Evolutionary conservation across 2,329 filamentous ascomycete species (phyloP).

Genomic region (Atkinsonella texensis): DNA sequence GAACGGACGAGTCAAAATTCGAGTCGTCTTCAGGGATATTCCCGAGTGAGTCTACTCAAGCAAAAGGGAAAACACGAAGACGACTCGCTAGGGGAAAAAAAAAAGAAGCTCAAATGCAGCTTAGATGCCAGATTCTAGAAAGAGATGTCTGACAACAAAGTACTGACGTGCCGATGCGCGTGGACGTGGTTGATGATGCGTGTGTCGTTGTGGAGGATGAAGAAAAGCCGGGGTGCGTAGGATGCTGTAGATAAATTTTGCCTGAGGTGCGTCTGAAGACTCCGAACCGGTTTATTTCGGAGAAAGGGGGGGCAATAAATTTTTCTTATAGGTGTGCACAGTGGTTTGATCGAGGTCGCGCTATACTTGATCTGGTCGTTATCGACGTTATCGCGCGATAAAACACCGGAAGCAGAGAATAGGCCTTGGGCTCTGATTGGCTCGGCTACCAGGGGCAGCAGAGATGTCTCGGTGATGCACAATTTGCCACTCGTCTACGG

Average conservation of each 20-base stretch:
- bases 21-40: background rate
- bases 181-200: background rate
- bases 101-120: background rate
- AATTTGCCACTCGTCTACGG: background rate
- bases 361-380: conserved; percentile 1
- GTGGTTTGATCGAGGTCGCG: background rate
- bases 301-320: background rate
- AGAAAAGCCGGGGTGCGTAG: background rate
- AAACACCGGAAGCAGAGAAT: conserved; percentile 8
- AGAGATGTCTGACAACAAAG: background rate
- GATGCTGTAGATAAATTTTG: conserved; percentile 6
- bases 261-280: conserved; percentile 1
- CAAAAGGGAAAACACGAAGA: background rate
- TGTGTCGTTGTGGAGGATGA: background rate
- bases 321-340: background rate
- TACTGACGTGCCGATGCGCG: background rate
- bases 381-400: conserved; percentile 6
- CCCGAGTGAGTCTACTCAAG: background rate
- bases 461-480: background rate
- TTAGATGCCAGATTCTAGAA: background rate
- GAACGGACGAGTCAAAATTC: background rate
- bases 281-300: background rate
- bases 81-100: conserved; percentile 2
- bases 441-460: background rate
- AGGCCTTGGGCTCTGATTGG: conserved; percentile 5